Evolutionary conservation across 2,329 filamentous ascomycete genomes (phyloP).

Genomic region (Lachnellula occidentalis): DNA sequence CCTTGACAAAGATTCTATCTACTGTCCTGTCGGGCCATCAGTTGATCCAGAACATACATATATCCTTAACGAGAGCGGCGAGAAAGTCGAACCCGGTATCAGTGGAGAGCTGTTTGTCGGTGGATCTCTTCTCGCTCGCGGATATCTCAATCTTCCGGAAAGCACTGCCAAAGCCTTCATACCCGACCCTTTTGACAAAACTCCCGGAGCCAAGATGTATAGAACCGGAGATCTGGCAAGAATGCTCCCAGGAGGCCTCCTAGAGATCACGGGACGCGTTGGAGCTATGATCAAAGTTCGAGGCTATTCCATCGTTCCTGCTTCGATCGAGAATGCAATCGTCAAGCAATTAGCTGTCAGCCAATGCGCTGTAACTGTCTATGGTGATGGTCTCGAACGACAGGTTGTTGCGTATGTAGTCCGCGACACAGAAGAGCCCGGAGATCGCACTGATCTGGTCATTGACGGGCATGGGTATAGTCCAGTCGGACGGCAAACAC

Average conservation of each 20-base stretch:
- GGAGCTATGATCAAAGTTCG: constrained; percentile 89
- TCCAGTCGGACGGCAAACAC: constrained; percentile 57
- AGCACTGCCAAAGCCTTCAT: constrained; percentile 69
- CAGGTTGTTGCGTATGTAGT: constrained; percentile 76
- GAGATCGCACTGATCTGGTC: constrained; percentile 54
- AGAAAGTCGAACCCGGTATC: constrained; percentile 55
- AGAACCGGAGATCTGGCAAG: constrained; percentile 83
- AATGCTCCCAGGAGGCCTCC: constrained; percentile 70
- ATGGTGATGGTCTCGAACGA: constrained; percentile 69
- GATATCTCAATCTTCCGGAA: constrained; percentile 75
- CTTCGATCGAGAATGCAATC: constrained; percentile 67
- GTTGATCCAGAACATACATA: constrained; percentile 65
- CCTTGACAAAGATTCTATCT: constrained; percentile 55
- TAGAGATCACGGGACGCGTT: constrained; percentile 79
- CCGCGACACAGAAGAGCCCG: constrained; percentile 53
- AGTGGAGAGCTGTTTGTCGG: constrained; percentile 72
- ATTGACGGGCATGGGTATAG: constrained; percentile 69
- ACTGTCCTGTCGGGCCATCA: constrained; percentile 69
- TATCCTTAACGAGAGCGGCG: constrained; percentile 63
- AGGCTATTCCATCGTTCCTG: constrained; percentile 81
- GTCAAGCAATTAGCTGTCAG: constrained; percentile 63
- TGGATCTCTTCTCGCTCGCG: constrained; percentile 66
- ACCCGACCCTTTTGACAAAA: constrained; percentile 56
- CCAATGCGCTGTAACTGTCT: constrained; percentile 65
- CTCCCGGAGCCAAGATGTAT: constrained; percentile 63